phyloP scores from a whole-genome alignment of 2,329 filamentous ascomycete genomes.

The Stagonosporopsis vannaccii region DNA sequence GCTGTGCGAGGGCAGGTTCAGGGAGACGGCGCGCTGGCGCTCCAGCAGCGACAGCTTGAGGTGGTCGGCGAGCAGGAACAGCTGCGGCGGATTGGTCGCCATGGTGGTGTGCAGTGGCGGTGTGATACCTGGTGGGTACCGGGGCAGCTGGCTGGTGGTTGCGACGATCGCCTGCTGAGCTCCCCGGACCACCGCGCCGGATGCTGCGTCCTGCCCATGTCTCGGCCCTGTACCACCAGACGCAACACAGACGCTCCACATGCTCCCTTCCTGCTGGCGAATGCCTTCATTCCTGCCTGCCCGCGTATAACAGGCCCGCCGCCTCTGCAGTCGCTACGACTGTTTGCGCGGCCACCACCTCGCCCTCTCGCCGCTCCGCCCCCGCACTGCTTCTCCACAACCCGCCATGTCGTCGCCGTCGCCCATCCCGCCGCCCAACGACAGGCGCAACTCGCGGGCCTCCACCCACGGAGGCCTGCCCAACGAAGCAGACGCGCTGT shows the following conservation, averaged over 20 bases:
- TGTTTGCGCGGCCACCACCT: constrained; percentile 12
- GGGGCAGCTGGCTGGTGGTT: too few relatives aligned
- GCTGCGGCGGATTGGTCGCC: constrained; percentile 68
- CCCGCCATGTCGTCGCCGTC: constrained; percentile 45
- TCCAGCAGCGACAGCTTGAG: constrained; percentile 96
- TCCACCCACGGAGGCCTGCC: constrained; percentile 39
- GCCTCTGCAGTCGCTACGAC: constrained; percentile 5
- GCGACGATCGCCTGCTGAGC: not conserved
- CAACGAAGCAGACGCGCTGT: constrained; percentile 23
- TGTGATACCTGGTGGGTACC: not conserved
- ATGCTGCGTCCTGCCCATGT: constrained; percentile 1
- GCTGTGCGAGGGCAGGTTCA: constrained; percentile 78
- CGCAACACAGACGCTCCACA: constrained; percentile 15
- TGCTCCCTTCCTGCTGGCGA: constrained; percentile 9
- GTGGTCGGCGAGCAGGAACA: constrained; percentile 93
- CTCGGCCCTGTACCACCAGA: constrained; percentile 14
- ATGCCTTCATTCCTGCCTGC: constrained; percentile 21
- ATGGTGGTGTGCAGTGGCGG: constrained; percentile 29
- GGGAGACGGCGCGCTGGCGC: constrained; percentile 81
- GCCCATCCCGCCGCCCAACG: constrained; percentile 47
- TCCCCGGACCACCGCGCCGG: not conserved
- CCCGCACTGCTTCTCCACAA: constrained; percentile 8
- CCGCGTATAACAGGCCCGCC: constrained; percentile 6
- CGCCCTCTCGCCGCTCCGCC: constrained; percentile 9
- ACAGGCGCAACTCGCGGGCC: constrained; percentile 46